Evolutionary conservation across 352 stramenopile species (phyloP).

Genomic region (Pythium myriotylum): DNA sequence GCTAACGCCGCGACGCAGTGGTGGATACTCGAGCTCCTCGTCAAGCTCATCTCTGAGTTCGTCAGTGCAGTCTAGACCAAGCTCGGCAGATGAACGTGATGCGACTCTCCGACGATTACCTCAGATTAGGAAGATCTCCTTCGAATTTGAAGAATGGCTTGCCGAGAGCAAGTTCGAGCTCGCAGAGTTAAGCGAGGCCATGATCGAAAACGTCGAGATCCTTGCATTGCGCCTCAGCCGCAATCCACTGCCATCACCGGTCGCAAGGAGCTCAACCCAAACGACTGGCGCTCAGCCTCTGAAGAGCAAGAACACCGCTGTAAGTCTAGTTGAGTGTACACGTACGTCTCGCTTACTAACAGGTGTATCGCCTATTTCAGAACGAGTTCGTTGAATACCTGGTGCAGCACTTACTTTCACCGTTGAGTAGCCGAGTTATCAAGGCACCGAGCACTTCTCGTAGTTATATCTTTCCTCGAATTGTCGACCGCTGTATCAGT

Average conservation of each 20-base stretch:
- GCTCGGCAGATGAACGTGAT: slow-evolving; percentile 1
- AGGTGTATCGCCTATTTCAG: slow-evolving; percentile 23
- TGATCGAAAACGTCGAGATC: slow-evolving; percentile 54
- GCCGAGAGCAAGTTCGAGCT: slow-evolving; percentile 57
- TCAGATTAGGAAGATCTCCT: slow-evolving; percentile 57
- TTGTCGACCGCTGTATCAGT: slow-evolving; percentile 60
- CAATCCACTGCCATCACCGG: slow-evolving; percentile 21
- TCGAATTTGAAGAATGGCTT: slow-evolving; percentile 48
- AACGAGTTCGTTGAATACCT: slow-evolving; percentile 57
- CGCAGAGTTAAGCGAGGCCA: slow-evolving; percentile 53
- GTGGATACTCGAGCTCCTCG: slow-evolving; percentile 8
- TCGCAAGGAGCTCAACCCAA: slow-evolving; percentile 14
- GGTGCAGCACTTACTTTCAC: slow-evolving; percentile 49
- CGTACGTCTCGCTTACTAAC: background rate
- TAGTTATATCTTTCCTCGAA: slow-evolving; percentile 46
- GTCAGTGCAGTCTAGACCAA: slow-evolving; percentile 14
- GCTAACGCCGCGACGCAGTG: slow-evolving; percentile 8
- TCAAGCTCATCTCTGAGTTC: slow-evolving; percentile 27
- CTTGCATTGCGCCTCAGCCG: slow-evolving; percentile 40
- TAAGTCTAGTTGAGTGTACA: background rate
- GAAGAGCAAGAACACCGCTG: slow-evolving; percentile 9
- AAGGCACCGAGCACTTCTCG: slow-evolving; percentile 42
- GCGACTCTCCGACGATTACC: slow-evolving; percentile 23
- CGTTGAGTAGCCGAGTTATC: slow-evolving; percentile 46
- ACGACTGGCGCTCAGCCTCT: background rate